phyloP scores from a whole-genome alignment of 2,329 filamentous ascomycete species.

The Aureobasidium sp. region DNA sequence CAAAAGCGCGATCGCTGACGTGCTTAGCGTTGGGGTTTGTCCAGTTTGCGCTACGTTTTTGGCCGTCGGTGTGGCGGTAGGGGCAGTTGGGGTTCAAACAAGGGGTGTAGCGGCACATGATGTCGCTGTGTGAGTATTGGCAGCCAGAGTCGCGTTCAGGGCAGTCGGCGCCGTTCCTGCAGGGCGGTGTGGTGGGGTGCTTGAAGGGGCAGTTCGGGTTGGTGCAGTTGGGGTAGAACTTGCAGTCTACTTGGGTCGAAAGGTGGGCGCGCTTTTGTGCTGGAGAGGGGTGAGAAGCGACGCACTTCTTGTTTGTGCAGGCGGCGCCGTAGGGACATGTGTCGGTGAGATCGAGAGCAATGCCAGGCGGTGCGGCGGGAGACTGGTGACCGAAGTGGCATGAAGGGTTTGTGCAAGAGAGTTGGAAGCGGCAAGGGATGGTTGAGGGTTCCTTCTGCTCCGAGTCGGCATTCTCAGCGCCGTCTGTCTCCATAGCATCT shows the following conservation, averaged over 20 bases:
- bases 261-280: constrained; percentile 59
- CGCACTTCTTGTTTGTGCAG: constrained; percentile 95
- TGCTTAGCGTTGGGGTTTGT: constrained; percentile 67
- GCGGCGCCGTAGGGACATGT: constrained; percentile 77
- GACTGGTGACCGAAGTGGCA: constrained; percentile 95
- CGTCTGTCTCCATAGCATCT: constrained; percentile 22
- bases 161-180: constrained; percentile 87
- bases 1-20: constrained; percentile 13
- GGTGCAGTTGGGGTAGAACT: constrained; percentile 83
- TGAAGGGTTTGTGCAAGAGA: constrained; percentile 77
- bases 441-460: constrained; percentile 46
- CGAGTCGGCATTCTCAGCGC: constrained; percentile 39
- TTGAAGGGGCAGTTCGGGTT: constrained; percentile 82
- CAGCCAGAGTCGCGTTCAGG: constrained; percentile 49
- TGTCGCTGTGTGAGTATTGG: constrained; percentile 81
- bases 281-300: constrained; percentile 83
- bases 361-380: constrained; percentile 72
- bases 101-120: constrained; percentile 81
- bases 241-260: constrained; percentile 75
- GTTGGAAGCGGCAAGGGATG: constrained; percentile 80
- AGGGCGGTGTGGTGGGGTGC: constrained; percentile 78
- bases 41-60: constrained; percentile 53
- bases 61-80: constrained; percentile 86
- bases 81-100: constrained; percentile 83
- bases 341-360: constrained; percentile 69